phyloP scores from a whole-genome alignment of 2,329 filamentous ascomycete species.

The Sclerotiophoma versabilis region DNA sequence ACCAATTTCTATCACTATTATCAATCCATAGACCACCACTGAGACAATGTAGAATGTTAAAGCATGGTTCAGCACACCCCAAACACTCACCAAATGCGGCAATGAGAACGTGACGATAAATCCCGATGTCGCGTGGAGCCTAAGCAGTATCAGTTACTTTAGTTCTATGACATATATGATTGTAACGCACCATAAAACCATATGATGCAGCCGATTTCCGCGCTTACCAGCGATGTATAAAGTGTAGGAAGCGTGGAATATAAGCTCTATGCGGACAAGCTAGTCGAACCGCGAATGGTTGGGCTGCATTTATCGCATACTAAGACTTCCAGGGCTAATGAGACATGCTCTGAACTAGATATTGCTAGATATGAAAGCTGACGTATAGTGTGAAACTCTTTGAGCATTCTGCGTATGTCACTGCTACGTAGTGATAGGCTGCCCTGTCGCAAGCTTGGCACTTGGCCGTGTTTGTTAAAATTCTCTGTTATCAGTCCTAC shows the following conservation, averaged over 20 bases:
- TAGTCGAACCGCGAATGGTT: background rate
- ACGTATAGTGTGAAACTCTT: background rate
- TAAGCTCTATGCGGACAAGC: background rate
- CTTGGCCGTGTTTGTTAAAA: background rate
- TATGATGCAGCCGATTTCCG: background rate
- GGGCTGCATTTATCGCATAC: background rate
- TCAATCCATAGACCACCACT: too few relatives aligned
- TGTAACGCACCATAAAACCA: background rate
- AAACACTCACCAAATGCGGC: too few relatives aligned
- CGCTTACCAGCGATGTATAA: background rate
- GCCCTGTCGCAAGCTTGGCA: background rate
- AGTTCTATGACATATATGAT: background rate
- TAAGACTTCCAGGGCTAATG: background rate
- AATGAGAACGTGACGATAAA: too few relatives aligned
- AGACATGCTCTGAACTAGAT: background rate
- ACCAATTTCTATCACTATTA: too few relatives aligned
- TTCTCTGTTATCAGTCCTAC: background rate
- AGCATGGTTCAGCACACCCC: too few relatives aligned
- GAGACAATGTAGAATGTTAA: too few relatives aligned
- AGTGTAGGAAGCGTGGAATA: background rate
- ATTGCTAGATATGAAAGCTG: background rate
- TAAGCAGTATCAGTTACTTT: background rate
- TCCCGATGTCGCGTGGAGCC: background rate
- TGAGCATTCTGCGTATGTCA: background rate
- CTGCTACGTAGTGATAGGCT: background rate